These are phyloP conservation scores for Mycocalia duriaeana DNA, from an alignment of 1,284 basidiomycete species.

Conservation along the genomic window DNA sequence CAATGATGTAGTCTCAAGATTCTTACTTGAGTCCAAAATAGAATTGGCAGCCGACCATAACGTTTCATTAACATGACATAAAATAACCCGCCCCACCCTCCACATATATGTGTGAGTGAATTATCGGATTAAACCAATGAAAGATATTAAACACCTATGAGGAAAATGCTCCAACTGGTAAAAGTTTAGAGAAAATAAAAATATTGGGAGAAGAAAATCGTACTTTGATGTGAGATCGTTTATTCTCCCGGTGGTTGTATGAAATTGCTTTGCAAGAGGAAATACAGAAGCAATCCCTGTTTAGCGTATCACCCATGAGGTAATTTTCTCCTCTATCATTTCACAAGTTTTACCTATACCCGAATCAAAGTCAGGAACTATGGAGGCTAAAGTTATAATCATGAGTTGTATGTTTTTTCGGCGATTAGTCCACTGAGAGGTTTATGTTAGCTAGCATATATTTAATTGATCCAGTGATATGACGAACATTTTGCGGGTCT, in stretches of 20 bases:
- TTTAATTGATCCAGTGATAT: not conserved
- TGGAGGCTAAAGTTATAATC: constrained; percentile 47
- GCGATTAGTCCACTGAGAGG: constrained; percentile 23
- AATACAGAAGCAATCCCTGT: constrained; percentile 53
- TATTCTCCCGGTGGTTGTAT: constrained; percentile 50
- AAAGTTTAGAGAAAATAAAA: constrained; percentile 2
- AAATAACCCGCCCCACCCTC: constrained; percentile 59
- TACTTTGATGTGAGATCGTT: constrained; percentile 53
- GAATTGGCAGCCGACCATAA: constrained; percentile 53
- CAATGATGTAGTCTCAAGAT: not conserved
- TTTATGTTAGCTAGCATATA: not conserved
- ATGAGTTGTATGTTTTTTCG: constrained; percentile 42
- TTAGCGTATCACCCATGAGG: not conserved
- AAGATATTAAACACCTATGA: constrained; percentile 33
- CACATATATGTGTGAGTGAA: not conserved
- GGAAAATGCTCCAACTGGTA: constrained; percentile 56
- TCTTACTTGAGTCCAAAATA: constrained; percentile 55
- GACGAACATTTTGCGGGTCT: constrained; percentile 44
- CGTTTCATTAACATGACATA: constrained; percentile 57
- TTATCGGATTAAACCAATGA: not conserved
- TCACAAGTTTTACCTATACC: constrained; percentile 33
- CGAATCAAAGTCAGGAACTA: constrained; percentile 48
- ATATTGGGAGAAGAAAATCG: constrained; percentile 10
- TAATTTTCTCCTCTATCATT: constrained; percentile 3
- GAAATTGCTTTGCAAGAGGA: constrained; percentile 44